Base-by-base conservation (phyloP, 2,329 filamentous ascomycete species). In the Venturia aucupariae region DNA sequence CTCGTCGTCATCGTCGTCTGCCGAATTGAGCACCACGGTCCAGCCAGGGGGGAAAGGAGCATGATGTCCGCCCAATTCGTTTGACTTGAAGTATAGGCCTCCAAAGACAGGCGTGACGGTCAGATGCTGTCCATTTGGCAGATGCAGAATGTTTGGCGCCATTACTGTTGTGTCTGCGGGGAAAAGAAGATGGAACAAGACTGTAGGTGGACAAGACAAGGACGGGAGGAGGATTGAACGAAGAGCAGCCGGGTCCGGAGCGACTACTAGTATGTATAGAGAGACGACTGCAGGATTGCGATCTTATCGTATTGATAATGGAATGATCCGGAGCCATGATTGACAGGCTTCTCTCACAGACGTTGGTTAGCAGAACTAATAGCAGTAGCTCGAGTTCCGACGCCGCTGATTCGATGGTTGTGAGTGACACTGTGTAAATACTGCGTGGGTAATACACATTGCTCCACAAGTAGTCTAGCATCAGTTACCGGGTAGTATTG, bases 51-150 rank as follows among this genome's bases (percentile, higher is more conserved):
- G 92, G 66, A 91, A 92, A 4, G 87, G 83, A 62, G 86, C 86
- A 51, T 75, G 71, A 69, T 84, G 83, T 32, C 82, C 79, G 71
- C 83, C 88, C 67, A 90, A 78, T 67, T 94, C 88, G 72, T 90
- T 88, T 65, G 87, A 85, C 74, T 92, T 94, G 85, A 97, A 97
- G 71, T 88, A 90, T 64, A 94, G 82, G 39, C 93, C 93, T n/a
- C 90, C 91, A 74, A 96, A 97, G 32, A 96, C 90, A 0, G 92
- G 90, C 17, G 86, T 86, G 39, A 96, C 89, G 3, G 87, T 88
- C 72, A 94, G 84, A 68, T 82, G 87, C 77, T 94, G 90, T 71
- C 92, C 93, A 77, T 97, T 95, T 60, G 93, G 93, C 69, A 97
- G 81, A 74, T 89, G 84, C 27, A 48, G 35, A 48, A 62, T 64